phyloP scores from a whole-genome alignment of 1,284 basidiomycete genomes.

The Trichosporon sp. region DNA sequence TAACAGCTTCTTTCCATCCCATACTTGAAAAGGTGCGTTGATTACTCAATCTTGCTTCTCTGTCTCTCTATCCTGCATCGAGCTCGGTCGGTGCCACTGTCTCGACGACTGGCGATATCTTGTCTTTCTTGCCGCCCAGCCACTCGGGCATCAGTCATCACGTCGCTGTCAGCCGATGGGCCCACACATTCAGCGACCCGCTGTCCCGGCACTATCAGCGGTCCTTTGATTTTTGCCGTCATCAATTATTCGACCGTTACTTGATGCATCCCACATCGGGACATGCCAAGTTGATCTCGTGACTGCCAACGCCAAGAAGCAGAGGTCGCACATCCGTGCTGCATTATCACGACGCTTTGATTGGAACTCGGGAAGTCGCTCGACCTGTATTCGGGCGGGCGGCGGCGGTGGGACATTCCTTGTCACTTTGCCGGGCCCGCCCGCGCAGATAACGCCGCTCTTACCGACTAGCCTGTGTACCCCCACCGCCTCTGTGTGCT shows the following conservation, averaged over 20 bases:
- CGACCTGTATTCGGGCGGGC: neutral
- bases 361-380: neutral
- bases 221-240: neutral
- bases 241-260: neutral
- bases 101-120: neutral
- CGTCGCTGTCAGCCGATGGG: neutral
- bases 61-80: neutral
- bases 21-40: neutral
- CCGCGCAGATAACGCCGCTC: slow-evolving; percentile 6
- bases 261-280: neutral
- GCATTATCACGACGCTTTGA: neutral
- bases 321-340: neutral
- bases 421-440: neutral
- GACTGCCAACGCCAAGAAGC: neutral
- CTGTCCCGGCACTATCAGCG: neutral
- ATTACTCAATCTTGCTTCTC: too few species aligned
- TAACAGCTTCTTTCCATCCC: neutral
- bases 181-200: neutral
- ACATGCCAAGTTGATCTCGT: neutral
- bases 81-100: neutral
- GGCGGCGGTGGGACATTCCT: neutral
- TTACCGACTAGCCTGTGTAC: neutral
- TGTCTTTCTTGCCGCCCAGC: neutral
- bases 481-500: neutral
- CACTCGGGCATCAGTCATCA: neutral